Evolutionary conservation across 179 eudicot genomes (phyloP).

Genomic region (Drosera spatulata): DNA sequence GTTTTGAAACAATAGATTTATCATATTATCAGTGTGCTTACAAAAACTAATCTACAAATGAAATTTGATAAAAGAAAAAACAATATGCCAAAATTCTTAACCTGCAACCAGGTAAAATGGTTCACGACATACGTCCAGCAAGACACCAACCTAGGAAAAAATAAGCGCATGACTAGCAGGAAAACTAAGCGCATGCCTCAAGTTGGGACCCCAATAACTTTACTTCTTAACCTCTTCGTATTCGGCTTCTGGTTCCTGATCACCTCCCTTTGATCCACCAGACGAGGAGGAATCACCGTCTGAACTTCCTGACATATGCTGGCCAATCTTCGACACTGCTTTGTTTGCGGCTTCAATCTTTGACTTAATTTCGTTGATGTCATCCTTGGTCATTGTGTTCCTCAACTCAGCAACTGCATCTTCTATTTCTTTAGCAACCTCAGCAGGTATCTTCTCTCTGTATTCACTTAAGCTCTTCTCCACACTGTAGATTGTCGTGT

Average conservation of each 20-base stretch:
- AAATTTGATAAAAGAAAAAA: not conserved
- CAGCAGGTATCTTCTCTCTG: slow-evolving; percentile 23
- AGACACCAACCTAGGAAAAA: too few relatives aligned
- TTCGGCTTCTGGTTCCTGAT: slow-evolving; percentile 38
- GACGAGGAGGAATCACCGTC: too few relatives aligned
- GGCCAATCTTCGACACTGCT: slow-evolving; percentile 29
- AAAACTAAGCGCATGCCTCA: too few relatives aligned
- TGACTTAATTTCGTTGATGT: slow-evolving; percentile 39
- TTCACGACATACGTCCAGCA: too few relatives aligned
- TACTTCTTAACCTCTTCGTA: slow-evolving; percentile 28
- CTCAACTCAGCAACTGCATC: slow-evolving; percentile 17
- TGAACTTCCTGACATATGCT: slow-evolving; percentile 26
- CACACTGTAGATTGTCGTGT: slow-evolving; percentile 24
- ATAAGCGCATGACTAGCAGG: too few relatives aligned
- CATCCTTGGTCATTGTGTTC: slow-evolving; percentile 21
- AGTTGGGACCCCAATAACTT: not conserved
- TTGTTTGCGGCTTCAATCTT: slow-evolving; percentile 34
- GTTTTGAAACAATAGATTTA: not conserved
- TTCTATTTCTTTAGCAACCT: slow-evolving; percentile 21
- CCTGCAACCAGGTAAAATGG: too few relatives aligned
- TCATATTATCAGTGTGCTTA: too few relatives aligned
- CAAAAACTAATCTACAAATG: too few relatives aligned
- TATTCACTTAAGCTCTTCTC: slow-evolving; percentile 33
- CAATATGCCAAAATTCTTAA: too few relatives aligned
- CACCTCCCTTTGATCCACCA: slow-evolving; percentile 28